Percentiles rank a stretch among this genome's conserved stretches.
phyloP scores from a whole-genome alignment of 257 asterid genomes.

The Solanum lycopersicoides region DNA sequence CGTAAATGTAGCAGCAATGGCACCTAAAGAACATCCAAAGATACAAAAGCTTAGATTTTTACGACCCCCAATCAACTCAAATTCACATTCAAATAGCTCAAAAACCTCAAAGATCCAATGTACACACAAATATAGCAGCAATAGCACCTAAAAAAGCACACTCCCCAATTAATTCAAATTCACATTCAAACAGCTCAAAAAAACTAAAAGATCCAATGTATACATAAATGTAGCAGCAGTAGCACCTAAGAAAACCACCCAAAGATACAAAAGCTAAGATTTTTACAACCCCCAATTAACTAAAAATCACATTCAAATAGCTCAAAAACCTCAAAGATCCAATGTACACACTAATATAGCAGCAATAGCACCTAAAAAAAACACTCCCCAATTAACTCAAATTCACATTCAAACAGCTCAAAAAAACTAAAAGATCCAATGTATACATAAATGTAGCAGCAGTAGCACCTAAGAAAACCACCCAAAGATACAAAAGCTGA shows the following conservation, averaged over 20 bases:
- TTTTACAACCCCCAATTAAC: not conserved
- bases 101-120: constrained; percentile 31
- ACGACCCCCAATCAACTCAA: not conserved
- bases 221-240: constrained; percentile 89
- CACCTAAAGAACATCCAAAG: constrained; percentile 37
- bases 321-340: constrained; percentile 15
- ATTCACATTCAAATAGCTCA: not conserved
- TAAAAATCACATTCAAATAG: not conserved
- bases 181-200: not conserved
- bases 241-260: constrained; percentile 43
- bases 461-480: constrained; percentile 53
- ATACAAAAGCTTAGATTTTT: not conserved
- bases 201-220: constrained; percentile 45
- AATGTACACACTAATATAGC: constrained; percentile 76
- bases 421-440: constrained; percentile 27
- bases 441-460: constrained; percentile 90
- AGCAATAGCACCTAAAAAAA: constrained; percentile 70
- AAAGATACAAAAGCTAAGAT: not conserved
- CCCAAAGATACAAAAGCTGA: not conserved
- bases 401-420: not conserved
- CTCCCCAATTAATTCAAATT: not conserved
- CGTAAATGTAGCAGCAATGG: constrained; percentile 85
- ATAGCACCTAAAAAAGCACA: constrained; percentile 53
- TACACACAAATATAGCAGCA: constrained; percentile 79
- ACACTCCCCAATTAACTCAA: not conserved